Base-by-base conservation (phyloP, 768 basidiomycete species). In the Lentinus tigrinus region DNA sequence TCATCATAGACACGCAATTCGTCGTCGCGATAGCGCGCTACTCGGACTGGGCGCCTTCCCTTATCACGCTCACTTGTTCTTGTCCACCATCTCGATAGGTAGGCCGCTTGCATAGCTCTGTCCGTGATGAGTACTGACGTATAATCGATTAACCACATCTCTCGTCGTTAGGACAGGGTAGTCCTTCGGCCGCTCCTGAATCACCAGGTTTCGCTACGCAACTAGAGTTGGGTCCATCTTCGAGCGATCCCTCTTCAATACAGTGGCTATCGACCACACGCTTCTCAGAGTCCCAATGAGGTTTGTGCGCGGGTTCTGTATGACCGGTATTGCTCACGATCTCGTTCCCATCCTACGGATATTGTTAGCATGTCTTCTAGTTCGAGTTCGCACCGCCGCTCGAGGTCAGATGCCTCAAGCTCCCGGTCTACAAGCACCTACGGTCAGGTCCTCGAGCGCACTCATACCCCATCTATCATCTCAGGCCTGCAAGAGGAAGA, bases 391-490 rank as follows among this genome's bases (percentile, higher is more conserved):
- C 44, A 24, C 27, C 39, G 47, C 9, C 40, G 23, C 7, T 40
- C 27, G 39, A 39, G 34, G 11, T 49, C 50, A 23, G 34, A 43
- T 16, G 19, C 42, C 5, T 52, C 54, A 8, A 46, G 6, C 9
- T 52, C 54, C 11, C 37, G 24, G 17, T 38, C 49, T 2, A 51
- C 54, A 11, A 60, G 34, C 23, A 55, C 48, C 44, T 60, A 55
- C 27, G 58, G 58, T 19, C 42, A 60, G 17, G 37, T 60, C n/a
- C 44, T 55, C 11, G 57, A 43, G 9, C 43, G 36, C 24, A 9
- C 40, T 13, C 50, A 26, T 24, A 26, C 57, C 24, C 10, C 39
- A 43, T 46, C 34, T 26, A 16, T 38, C 40, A 16, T 34, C 9
- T 16, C 49, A 13, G 40, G 14, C 16, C 24, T n/a, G 10, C 7